A percentile compares a stretch with the other conserved stretches of the same genome.
Evolutionary conservation across 768 basidiomycete species (phyloP).

Genomic region (Boletus reticuloceps): DNA sequence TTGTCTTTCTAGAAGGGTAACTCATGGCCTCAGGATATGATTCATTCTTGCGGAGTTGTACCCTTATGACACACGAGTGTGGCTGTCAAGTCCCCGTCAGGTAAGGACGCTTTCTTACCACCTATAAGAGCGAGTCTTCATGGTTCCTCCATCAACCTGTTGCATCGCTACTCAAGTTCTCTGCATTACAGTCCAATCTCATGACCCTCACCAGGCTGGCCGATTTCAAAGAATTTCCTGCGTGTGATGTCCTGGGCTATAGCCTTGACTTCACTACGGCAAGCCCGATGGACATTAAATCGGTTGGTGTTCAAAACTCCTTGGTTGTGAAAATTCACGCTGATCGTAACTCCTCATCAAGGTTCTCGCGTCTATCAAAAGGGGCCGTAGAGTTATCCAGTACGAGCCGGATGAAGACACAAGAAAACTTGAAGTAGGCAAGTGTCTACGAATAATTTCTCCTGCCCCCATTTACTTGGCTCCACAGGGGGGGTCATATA

Average conservation of each 20-base stretch:
- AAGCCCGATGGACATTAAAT: slow-evolving; percentile 1
- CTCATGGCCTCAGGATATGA: too few species aligned
- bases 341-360: neutral
- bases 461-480: neutral
- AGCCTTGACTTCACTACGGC: slow-evolving; percentile 4
- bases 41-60: too few species aligned
- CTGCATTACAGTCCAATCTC: neutral
- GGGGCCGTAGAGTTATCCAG: neutral
- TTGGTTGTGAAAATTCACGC: neutral
- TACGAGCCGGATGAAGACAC: neutral
- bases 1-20: too few species aligned
- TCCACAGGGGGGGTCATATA: neutral
- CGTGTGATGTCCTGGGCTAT: slow-evolving; percentile 2
- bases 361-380: neutral
- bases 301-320: neutral
- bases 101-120: neutral
- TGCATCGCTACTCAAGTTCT: neutral
- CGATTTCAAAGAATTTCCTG: slow-evolving; percentile 2
- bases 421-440: neutral
- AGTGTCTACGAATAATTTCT: neutral
- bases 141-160: too few species aligned
- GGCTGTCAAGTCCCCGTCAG: too few species aligned
- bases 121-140: neutral
- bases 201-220: neutral
- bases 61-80: too few species aligned